Evolutionary conservation across 225 moss, liverwort and hornwort species (phyloP).

Genomic region (Physcomitrellopsis africana): DNA sequence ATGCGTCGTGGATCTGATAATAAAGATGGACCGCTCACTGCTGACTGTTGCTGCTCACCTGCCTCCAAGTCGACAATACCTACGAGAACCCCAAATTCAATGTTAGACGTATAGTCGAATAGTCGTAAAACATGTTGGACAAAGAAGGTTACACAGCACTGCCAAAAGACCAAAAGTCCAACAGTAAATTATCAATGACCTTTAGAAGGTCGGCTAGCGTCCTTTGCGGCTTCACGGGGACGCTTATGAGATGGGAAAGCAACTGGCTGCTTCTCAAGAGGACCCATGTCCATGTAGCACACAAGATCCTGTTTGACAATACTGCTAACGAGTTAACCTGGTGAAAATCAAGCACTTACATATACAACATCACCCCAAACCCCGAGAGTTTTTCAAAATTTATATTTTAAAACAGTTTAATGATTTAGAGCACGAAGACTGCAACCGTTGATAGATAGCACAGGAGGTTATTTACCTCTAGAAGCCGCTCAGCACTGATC

Average conservation of each 20-base stretch:
- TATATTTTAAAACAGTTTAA: too few relatives aligned
- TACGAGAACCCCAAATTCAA: conserved; percentile 26
- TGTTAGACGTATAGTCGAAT: not conserved
- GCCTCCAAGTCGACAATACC: conserved; percentile 56
- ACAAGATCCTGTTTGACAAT: conserved; percentile 73
- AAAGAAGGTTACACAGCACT: conserved; percentile 5
- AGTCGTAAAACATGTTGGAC: not conserved
- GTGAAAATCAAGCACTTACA: not conserved
- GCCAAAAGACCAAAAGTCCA: not conserved
- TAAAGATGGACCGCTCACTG: conserved; percentile 50
- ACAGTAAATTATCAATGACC: conserved; percentile 7
- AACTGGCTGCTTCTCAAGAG: conserved; percentile 79
- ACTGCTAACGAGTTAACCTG: conserved; percentile 19
- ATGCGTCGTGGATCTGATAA: conserved; percentile 46
- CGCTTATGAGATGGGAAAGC: conserved; percentile 92
- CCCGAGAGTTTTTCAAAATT: too few relatives aligned
- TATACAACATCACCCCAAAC: not conserved
- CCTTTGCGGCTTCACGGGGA: conserved; percentile 69
- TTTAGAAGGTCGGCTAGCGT: conserved; percentile 46
- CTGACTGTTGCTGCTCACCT: conserved; percentile 71
- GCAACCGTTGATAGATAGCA: not conserved
- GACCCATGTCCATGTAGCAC: conserved; percentile 90
- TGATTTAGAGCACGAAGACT: not conserved
- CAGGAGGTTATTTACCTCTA: conserved; percentile 64
- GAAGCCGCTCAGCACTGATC: conserved; percentile 86